Base-by-base conservation (phyloP, 768 basidiomycete genomes). In the Auriculariales sp. region DNA sequence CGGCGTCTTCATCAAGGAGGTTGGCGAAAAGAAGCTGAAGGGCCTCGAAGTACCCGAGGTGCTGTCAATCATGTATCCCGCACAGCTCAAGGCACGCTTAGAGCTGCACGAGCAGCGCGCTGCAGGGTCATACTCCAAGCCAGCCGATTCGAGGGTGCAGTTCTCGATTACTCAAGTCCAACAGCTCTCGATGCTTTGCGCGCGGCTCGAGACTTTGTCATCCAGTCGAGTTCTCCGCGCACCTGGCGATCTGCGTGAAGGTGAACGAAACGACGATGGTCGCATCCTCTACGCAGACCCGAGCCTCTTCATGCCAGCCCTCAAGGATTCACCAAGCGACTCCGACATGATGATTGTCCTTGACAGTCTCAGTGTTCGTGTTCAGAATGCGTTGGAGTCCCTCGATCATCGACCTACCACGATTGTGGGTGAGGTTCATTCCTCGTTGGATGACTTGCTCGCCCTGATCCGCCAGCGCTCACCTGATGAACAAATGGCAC, bases 1-100 rank as follows among this genome's bases (percentile, higher is more conserved):
- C 57, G 82, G 82, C 1, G 69, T 90, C 31, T 68, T 71, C 29
- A 72, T 92, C 49, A 71, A 80, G 28, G 70, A 73, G n/a, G 73
- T 93, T 15, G 94, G 95, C 3, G 91, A 97, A 64, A 74, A 81
- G 54, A 91, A 89, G 62, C 77, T 98, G 54, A 98, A 98, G 65
- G 95, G 95, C 10, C 70, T 98, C 47, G 94, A 98, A 65, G 72
- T 87, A 1, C 89, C 91, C 1, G 94, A 97, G 64, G 72, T 75
- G 54, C 69, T 98, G 19, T 86, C 89, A n/a, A 62, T 82, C 15
- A 71, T 97, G 39, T 98, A 89, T 63, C 90, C 94, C 0, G 68
- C 63, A 24, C 74, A 76, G 3, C 69, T 98, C 31, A 74, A 76
- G 34, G 81, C 80, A 5, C 79, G 94, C 28, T 73, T 82, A 52